These are phyloP conservation scores for Talaromyces sp. DNA, from an alignment of 2,329 filamentous ascomycete species.

Conservation along the genomic window DNA sequence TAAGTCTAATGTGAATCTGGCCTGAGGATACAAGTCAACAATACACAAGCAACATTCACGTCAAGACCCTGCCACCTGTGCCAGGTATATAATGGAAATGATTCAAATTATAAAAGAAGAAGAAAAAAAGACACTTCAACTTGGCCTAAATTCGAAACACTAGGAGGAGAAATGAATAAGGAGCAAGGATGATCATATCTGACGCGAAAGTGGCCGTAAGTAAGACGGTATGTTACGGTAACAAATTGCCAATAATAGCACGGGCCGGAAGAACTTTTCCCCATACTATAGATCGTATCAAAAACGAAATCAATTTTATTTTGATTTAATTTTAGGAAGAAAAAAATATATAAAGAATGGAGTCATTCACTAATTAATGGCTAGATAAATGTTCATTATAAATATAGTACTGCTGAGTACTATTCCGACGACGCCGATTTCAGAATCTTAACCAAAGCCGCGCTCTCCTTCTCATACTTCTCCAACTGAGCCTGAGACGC, in stretches of 20 bases:
- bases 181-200: neutral
- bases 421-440: neutral
- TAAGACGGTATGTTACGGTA: neutral
- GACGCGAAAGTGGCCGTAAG: neutral
- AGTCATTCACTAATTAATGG: neutral
- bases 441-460: conserved; percentile 65
- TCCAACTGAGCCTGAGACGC: conserved; percentile 70
- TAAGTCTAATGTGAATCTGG: neutral
- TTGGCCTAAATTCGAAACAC: neutral
- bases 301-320: neutral
- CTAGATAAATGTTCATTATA: neutral
- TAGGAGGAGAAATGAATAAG: neutral
- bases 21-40: neutral
- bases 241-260: neutral
- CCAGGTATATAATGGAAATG: neutral
- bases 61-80: neutral
- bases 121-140: neutral
- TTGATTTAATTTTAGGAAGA: no score
- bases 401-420: neutral
- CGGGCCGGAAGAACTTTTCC: neutral
- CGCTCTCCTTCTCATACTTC: conserved; percentile 67
- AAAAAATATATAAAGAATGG: neutral
- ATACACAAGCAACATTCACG: neutral
- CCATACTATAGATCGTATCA: neutral
- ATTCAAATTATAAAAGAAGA: neutral